Percentiles rank a stretch among this genome's conserved stretches.
Evolutionary conservation across 2,329 filamentous ascomycete genomes (phyloP).

Genomic region (Colletotrichum falcatum): DNA sequence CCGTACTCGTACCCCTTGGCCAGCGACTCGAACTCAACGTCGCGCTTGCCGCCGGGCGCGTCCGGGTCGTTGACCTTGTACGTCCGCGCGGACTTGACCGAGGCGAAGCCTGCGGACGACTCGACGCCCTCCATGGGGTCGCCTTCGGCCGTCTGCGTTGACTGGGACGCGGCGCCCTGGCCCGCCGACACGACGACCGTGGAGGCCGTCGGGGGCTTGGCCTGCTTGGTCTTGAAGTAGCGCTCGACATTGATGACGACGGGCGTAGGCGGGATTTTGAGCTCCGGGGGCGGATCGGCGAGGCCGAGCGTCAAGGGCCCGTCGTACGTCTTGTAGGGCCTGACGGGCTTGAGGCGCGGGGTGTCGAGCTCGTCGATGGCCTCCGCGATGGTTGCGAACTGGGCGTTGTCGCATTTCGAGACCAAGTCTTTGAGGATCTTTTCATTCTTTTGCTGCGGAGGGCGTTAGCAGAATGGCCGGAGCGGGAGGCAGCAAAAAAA

Average conservation of each 20-base stretch:
- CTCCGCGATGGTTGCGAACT: conserved; percentile 86
- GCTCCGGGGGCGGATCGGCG: conserved; percentile 36
- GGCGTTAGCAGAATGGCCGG: neutral
- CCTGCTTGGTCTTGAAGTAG: conserved; percentile 87
- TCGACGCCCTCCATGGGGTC: conserved; percentile 64
- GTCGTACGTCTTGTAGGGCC: conserved; percentile 82
- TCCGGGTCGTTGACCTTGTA: conserved; percentile 85
- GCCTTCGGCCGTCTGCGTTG: conserved; percentile 60
- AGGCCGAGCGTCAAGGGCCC: conserved; percentile 86
- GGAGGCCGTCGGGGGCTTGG: conserved; percentile 79
- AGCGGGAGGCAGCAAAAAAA: too few relatives aligned
- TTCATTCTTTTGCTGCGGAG: conserved; percentile 77
- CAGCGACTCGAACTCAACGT: conserved; percentile 84
- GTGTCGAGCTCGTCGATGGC: conserved; percentile 84
- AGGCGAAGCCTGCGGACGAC: conserved; percentile 64
- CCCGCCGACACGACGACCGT: conserved; percentile 74
- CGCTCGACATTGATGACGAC: conserved; percentile 88
- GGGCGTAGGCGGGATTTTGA: conserved; percentile 76
- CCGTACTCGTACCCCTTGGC: conserved; percentile 97
- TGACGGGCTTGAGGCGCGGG: conserved; percentile 81
- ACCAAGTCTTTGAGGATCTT: conserved; percentile 71
- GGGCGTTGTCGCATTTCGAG: conserved; percentile 74
- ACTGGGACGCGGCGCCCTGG: conserved; percentile 59
- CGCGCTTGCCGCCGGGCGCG: conserved; percentile 81
- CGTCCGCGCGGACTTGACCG: conserved; percentile 80